Percentiles rank a stretch among this genome's conserved stretches.
Conservation (phyloP, 768 basidiomycete genomes). For the Suillus discolor region DNA sequence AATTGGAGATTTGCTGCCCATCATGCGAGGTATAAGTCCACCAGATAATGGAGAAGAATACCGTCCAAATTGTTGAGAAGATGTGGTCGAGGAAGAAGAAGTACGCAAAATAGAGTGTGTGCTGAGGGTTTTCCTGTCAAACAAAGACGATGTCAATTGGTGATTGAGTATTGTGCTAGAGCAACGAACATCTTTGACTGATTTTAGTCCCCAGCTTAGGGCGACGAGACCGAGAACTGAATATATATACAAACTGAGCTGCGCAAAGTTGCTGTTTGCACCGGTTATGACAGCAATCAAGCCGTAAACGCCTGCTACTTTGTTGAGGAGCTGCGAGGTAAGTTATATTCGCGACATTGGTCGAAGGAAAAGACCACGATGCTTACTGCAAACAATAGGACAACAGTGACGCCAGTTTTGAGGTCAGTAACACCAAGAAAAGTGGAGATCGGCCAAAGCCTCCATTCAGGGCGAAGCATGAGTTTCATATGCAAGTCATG, state of each 20-base stretch:
- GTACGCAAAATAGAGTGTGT: constrained; percentile 88
- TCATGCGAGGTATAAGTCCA: constrained; percentile 93
- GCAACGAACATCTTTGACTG: constrained; percentile 76
- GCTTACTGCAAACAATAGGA: constrained; percentile 87
- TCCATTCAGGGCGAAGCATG: constrained; percentile 80
- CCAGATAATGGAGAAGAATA: constrained; percentile 89
- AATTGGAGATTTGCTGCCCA: constrained; percentile 78
- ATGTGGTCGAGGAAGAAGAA: constrained; percentile 91
- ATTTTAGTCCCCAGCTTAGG: constrained; percentile 84
- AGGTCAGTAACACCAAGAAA: constrained; percentile 90
- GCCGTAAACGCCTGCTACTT: constrained; percentile 97
- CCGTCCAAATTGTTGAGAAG: constrained; percentile 88
- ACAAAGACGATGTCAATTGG: constrained; percentile 7
- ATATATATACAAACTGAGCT: constrained; percentile 92
- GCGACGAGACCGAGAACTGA: constrained; percentile 81
- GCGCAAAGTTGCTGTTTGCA: constrained; percentile 90
- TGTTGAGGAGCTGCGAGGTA: constrained; percentile 77
- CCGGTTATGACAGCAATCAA: constrained; percentile 90
- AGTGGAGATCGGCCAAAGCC: constrained; percentile 78
- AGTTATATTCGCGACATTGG: constrained; percentile 13
- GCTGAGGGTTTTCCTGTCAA: constrained; percentile 81
- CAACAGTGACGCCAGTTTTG: constrained; percentile 90
- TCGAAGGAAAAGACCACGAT: neutral
- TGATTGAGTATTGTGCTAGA: constrained; percentile 9
- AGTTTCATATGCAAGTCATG: constrained; percentile 65